phyloP scores from a whole-genome alignment of 352 stramenopile genomes.

The Globisporangium paroecandrum region DNA sequence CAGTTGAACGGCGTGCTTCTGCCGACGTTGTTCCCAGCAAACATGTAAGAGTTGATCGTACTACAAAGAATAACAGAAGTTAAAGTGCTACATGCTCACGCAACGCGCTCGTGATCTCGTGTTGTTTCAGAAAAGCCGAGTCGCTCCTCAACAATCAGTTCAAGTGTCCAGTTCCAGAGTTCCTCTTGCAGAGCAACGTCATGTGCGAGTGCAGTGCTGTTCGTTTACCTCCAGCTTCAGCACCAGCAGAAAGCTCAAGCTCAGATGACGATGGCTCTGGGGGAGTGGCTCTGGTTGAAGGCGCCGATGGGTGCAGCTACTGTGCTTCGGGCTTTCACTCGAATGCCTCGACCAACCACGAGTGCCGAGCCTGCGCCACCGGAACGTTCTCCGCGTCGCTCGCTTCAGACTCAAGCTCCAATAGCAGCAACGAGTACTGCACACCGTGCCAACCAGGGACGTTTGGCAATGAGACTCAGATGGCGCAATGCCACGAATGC shows the following conservation, averaged over 20 bases:
- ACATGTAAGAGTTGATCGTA: constrained; percentile 28
- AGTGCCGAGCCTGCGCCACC: constrained; percentile 37
- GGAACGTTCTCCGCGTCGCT: constrained; percentile 19
- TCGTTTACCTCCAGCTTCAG: constrained; percentile 5
- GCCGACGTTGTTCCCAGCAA: constrained; percentile 16
- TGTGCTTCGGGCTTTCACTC: constrained; percentile 42
- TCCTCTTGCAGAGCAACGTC: constrained; percentile 11
- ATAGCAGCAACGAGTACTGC: constrained; percentile 22
- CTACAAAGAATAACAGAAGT: neutral
- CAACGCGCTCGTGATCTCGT: neutral
- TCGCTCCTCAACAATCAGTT: constrained; percentile 27
- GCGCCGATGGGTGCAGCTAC: constrained; percentile 22
- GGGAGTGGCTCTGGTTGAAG: constrained; percentile 15
- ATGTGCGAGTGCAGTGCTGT: constrained; percentile 34
- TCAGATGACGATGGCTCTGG: neutral
- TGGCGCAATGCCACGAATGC: constrained; percentile 31
- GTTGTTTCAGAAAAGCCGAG: neutral
- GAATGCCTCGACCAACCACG: constrained; percentile 38
- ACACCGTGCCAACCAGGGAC: constrained; percentile 39
- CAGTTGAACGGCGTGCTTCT: constrained; percentile 25
- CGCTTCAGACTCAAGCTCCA: neutral
- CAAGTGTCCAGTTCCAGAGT: constrained; percentile 16
- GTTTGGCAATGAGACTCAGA: constrained; percentile 34
- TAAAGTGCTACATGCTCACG: constrained; percentile 13
- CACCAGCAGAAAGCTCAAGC: neutral